Evolutionary conservation across 371 early-diverging fungal genomes (phyloP), one percentile per base, ranked within the genome.

Genomic region (Rhizopus stolonifer): DNA sequence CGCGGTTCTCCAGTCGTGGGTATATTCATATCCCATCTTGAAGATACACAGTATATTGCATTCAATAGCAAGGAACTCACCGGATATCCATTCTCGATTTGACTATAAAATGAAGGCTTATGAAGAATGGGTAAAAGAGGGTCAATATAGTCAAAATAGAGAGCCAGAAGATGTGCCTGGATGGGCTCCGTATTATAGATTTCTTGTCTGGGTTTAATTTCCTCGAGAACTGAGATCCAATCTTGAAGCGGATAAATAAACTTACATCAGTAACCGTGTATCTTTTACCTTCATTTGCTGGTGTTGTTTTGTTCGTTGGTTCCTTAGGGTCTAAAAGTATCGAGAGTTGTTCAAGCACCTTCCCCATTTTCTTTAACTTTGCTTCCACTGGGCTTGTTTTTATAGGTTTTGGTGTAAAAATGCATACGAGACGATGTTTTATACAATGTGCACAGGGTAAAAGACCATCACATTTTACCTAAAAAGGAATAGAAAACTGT

Each of bases 121-220:
- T 87, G 80, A 15, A 87, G 47, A 4, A 87, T 70, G 0, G 89
- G 88, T 25, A 88, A 69, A 39, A 80, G 75, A 1, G 85, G 82
- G 65, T 90, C 82, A 7, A 88, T 77, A 48, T 72, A 77, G 26
- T 79, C 65, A 66, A 90, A 90, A 69, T 79, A 90, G 32, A 81
- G 65, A 19, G 76, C 69, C 13, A 88, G 42, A 13, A 88, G 72
- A 14, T 74, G 64, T 14, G 31, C 31, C 31, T 29, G 31, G 10
- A 29, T 29, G 10, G 31, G 31, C 31, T 29, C 31, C 7, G 31
- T 29, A 10, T 29, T 29, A 29, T 29, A 29, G 10, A 29, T 29
- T 29, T 33, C 21, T 9, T 22, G 21, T 22, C 24, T 7, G 15
- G 15, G 32, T 24, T 21, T 18, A n/a, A 29, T 21, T 49, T 43